Percentiles rank a stretch among this genome's conserved stretches.
These are phyloP conservation scores for Kentomonas sorsogonicus DNA, from an alignment of 208 protist species.

Conservation along the genomic window DNA sequence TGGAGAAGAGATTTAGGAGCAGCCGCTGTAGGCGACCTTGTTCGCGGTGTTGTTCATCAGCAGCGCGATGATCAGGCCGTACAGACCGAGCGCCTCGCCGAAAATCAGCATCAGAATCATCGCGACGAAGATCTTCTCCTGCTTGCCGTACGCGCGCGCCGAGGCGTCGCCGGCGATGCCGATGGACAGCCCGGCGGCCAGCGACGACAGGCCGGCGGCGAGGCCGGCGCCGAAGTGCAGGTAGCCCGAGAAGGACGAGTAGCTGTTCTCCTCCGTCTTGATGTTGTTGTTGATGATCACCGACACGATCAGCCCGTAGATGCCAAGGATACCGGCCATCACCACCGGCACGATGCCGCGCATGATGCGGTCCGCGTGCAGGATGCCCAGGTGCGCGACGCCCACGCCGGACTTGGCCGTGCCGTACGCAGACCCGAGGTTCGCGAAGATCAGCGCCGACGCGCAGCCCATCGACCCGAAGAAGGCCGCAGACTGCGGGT, in stretches of 20 bases:
- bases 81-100: conserved; percentile 96
- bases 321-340: conserved; percentile 98
- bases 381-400: conserved; percentile 96
- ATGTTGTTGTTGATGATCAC: conserved; percentile 96
- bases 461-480: conserved; percentile 96
- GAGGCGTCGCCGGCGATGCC: conserved; percentile 98
- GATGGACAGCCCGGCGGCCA: conserved; percentile 98
- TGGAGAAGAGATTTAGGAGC: neutral
- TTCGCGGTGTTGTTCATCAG: conserved; percentile 88
- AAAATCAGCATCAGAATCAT: conserved; percentile 99
- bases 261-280: conserved; percentile 57
- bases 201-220: conserved; percentile 91
- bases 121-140: conserved; percentile 98
- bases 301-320: conserved; percentile 99
- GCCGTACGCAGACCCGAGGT: conserved; percentile 97
- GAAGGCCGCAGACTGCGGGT: conserved; percentile 89
- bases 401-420: conserved; percentile 97
- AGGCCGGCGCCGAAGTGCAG: conserved; percentile 90
- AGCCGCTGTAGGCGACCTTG: conserved; percentile 60
- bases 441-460: conserved; percentile 86
- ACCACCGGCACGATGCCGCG: conserved; percentile 89
- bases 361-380: conserved; percentile 94
- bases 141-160: conserved; percentile 84
- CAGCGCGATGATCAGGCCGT: conserved; percentile 99
- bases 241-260: conserved; percentile 72